A percentile compares a stretch with the other conserved stretches of the same genome.
Evolutionary conservation across 208 protist genomes (phyloP).

Genomic region (Novymonas esmeraldas): DNA sequence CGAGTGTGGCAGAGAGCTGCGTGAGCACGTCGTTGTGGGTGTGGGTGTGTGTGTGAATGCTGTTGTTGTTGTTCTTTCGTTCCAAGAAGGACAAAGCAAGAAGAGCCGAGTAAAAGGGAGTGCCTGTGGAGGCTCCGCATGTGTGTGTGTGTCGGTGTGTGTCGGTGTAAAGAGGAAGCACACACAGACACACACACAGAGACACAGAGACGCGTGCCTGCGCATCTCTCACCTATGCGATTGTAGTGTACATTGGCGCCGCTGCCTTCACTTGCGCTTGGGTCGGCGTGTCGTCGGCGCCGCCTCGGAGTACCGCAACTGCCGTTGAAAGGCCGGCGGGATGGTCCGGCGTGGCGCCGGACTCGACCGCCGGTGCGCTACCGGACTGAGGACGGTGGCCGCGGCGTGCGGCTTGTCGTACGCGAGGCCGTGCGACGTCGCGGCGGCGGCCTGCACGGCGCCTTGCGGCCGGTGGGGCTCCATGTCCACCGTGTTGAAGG

Average conservation of each 20-base stretch:
- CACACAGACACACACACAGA: neutral
- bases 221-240: no score
- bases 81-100: neutral
- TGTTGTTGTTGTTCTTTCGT: no score
- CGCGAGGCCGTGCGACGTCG: neutral
- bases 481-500: slow-evolving; percentile 3
- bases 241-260: slow-evolving; percentile 17
- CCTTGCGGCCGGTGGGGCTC: neutral
- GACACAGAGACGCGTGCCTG: neutral
- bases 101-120: neutral
- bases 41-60: no score
- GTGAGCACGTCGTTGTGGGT: no score
- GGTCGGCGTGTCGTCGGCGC: slow-evolving; percentile 39
- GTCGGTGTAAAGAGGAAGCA: no score
- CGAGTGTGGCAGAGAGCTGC: no score
- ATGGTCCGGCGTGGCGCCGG: slow-evolving; percentile 11
- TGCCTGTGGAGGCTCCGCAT: no score
- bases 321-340: slow-evolving; percentile 34
- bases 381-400: neutral
- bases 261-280: slow-evolving; percentile 37
- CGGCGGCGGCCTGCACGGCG: neutral
- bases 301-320: slow-evolving; percentile 20
- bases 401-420: slow-evolving; percentile 1
- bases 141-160: no score
- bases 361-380: neutral